Base-by-base conservation (phyloP, 768 basidiomycete genomes). In the Strobilomyces echinocephalus region DNA sequence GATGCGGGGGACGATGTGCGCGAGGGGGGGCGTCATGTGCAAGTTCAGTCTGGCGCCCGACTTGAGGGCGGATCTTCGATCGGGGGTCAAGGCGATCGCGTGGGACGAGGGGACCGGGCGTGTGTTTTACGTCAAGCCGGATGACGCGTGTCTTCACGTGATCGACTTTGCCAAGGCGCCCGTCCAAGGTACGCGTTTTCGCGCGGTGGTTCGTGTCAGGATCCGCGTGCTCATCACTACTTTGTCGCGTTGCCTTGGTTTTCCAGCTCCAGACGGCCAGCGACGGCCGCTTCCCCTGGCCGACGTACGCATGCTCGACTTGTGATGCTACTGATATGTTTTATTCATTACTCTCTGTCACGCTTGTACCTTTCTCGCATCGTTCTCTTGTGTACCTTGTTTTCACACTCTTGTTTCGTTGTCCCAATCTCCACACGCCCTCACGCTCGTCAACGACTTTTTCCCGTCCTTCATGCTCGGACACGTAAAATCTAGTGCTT, bases 71-170 rank as follows among this genome's bases (percentile, higher is more conserved):
- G 60, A 64, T 11, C 38, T 61, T 46, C 33, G 59, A 49, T 40
- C 60, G 4, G 78, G 75, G 9, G 63, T 83, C 34, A 66, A 68
- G n/a, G 73, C 79, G 16, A 75, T 85, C 33, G 73, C 80, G 8
- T 88, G 82, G 82, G 85, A 88, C 55, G 85, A 87, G 64, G 72
- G 75, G 21, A 80, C 79, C 12, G 85, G 84, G 4, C 73, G 84
- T 36, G 72, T 86, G 14, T 79, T 80, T 58, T 67, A 85, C 8
- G 77, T 78, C 42, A 69, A 73, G 31, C 73, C 72, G 12, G 60
- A 74, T 8, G 75, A 74, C 28, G 50, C 68, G 4, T 54, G 66
- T 14, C 69, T 85, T 40, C 65, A 72, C 31, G 73, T 84, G 33
- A 61, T 79, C 52, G 83, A 85, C 60, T 77, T 79, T 45, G 76